Evolutionary conservation across 139 green algal species (phyloP).

Genomic region (Diplosphaera chodatii): DNA sequence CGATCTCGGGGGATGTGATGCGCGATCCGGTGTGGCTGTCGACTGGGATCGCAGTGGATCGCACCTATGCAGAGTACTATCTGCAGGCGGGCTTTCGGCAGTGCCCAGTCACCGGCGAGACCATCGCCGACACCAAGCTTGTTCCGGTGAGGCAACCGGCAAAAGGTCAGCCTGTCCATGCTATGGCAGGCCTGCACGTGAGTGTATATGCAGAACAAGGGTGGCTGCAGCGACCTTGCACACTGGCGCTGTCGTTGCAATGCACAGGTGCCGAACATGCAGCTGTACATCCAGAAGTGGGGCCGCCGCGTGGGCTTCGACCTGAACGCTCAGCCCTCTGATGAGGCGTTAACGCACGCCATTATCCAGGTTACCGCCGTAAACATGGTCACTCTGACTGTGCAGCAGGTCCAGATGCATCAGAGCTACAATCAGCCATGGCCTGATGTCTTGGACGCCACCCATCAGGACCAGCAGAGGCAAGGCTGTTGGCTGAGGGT

Average conservation of each 20-base stretch:
- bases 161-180: no score
- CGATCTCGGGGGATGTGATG: background rate
- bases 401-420: no score
- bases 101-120: background rate
- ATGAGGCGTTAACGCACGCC: background rate
- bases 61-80: background rate
- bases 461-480: no score
- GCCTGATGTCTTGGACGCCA: no score
- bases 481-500: no score
- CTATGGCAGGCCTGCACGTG: no score
- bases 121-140: background rate
- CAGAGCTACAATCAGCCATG: no score
- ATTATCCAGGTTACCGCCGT: slow-evolving; percentile 1
- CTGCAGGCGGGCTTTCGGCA: background rate
- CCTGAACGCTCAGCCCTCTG: background rate
- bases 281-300: background rate
- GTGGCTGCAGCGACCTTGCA: no score
- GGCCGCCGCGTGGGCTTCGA: background rate
- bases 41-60: background rate
- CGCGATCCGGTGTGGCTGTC: background rate
- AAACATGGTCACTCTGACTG: no score
- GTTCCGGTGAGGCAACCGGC: background rate
- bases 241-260: no score
- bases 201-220: no score
- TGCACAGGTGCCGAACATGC: background rate